These are phyloP conservation scores for Penicillium sp. DNA, from an alignment of 2,329 filamentous ascomycete genomes.

Conservation along the genomic window DNA sequence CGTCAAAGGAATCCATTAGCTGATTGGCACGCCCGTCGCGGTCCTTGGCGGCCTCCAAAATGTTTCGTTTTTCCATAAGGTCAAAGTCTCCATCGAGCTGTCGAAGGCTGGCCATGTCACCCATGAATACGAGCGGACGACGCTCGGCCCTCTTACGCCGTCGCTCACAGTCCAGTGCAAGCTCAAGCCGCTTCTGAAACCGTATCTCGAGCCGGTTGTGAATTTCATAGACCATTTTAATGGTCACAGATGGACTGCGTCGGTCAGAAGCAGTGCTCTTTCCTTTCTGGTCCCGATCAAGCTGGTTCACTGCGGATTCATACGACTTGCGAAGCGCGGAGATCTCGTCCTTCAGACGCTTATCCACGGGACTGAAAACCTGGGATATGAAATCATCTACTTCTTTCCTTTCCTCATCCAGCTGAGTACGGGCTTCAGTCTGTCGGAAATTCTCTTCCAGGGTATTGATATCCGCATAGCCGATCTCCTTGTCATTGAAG, in stretches of 20 bases:
- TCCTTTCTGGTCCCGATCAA: conserved; percentile 41
- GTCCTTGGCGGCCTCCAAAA: conserved; percentile 50
- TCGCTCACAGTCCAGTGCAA: conserved; percentile 54
- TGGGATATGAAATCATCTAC: conserved; percentile 51
- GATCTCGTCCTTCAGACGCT: conserved; percentile 51
- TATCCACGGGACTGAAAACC: conserved; percentile 53
- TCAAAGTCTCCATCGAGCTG: conserved; percentile 51
- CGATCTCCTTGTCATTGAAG: conserved; percentile 58
- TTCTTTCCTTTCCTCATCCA: conserved; percentile 55
- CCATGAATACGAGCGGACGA: conserved; percentile 52
- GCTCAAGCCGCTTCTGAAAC: conserved; percentile 50
- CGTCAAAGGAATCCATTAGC: conserved; percentile 53
- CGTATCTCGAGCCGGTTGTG: conserved; percentile 51
- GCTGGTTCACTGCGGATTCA: conserved; percentile 42
- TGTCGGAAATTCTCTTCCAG: conserved; percentile 58
- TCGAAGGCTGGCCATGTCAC: conserved; percentile 53
- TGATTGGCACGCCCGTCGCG: conserved; percentile 51
- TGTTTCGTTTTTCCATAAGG: conserved; percentile 52
- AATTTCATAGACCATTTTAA: conserved; percentile 47
- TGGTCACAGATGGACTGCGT: conserved; percentile 42
- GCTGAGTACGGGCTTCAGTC: conserved; percentile 51
- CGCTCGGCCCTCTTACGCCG: conserved; percentile 56
- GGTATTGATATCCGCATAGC: conserved; percentile 56
- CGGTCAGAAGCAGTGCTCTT: conserved; percentile 32
- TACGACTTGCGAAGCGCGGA: conserved; percentile 49